These are phyloP conservation scores for Penicillium salamii DNA, from an alignment of 495 filamentous ascomycete genomes.

Conservation along the genomic window DNA sequence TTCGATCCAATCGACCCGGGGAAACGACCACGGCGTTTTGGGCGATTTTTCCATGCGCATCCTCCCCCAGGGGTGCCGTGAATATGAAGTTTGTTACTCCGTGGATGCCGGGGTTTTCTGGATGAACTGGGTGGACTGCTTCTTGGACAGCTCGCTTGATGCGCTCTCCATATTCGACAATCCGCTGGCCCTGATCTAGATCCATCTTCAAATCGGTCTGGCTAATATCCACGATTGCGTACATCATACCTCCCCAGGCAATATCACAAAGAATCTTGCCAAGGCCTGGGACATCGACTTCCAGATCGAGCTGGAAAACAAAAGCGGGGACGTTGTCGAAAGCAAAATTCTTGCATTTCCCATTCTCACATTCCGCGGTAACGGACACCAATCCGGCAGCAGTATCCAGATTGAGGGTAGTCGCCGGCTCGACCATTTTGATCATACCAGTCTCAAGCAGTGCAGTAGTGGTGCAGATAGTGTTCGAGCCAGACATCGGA, in stretches of 20 bases:
- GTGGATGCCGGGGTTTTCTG: slow-evolving; percentile 27
- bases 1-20: slow-evolving; percentile 35
- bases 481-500: slow-evolving; percentile 38
- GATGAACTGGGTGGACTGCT: slow-evolving; percentile 28
- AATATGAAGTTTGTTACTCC: slow-evolving; percentile 28
- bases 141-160: slow-evolving; percentile 29
- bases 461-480: slow-evolving; percentile 33
- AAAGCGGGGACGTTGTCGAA: slow-evolving; percentile 37
- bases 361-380: slow-evolving; percentile 29
- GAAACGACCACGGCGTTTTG: slow-evolving; percentile 32
- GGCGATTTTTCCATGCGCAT: slow-evolving; percentile 18
- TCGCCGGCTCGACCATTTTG: slow-evolving; percentile 31
- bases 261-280: slow-evolving; percentile 30
- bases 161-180: slow-evolving; percentile 30
- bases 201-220: slow-evolving; percentile 26
- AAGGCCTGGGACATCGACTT: slow-evolving; percentile 27
- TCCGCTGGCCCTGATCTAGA: slow-evolving; percentile 14
- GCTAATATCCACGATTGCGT: slow-evolving; percentile 26
- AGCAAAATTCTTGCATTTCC: slow-evolving; percentile 32
- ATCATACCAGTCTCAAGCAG: slow-evolving; percentile 37
- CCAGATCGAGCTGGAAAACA: slow-evolving; percentile 29
- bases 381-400: slow-evolving; percentile 30
- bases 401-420: slow-evolving; percentile 26
- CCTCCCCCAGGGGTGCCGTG: slow-evolving; percentile 17
- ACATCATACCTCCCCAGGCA: slow-evolving; percentile 37